Conservation (phyloP, 2,329 filamentous ascomycete species). For the Dendryphion nanum region DNA sequence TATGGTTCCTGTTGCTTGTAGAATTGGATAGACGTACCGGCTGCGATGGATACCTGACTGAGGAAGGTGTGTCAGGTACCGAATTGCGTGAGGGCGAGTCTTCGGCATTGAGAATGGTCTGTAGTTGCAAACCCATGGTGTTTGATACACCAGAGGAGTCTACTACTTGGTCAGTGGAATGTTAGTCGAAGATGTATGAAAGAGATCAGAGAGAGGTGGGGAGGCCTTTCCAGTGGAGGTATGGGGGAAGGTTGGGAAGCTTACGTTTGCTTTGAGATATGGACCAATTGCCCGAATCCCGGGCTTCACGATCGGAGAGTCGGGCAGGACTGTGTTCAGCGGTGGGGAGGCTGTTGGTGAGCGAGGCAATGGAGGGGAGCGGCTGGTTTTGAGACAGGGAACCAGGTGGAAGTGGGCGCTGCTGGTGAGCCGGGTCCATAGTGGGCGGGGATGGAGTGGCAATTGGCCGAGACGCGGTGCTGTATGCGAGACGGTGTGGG, state of each 20-base stretch:
- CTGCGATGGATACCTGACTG: conserved; percentile 32
- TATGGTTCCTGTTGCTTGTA: neutral
- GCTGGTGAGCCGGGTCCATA: conserved; percentile 33
- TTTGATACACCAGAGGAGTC: conserved; percentile 45
- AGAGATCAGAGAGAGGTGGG: conserved; percentile 1
- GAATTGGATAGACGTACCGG: conserved; percentile 16
- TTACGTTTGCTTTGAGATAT: conserved; percentile 58
- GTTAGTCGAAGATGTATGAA: too few species aligned
- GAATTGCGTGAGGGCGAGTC: conserved; percentile 47
- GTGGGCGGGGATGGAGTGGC: conserved; percentile 5
- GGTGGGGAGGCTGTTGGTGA: conserved; percentile 33
- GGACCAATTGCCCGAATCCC: conserved; percentile 61
- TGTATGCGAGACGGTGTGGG: too few species aligned
- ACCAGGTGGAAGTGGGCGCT: conserved; percentile 17
- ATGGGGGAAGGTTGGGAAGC: conserved; percentile 5
- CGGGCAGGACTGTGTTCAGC: conserved; percentile 33
- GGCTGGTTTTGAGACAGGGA: conserved; percentile 33
- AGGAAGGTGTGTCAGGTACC: conserved; percentile 44
- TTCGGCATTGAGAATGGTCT: conserved; percentile 51
- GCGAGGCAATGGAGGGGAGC: conserved; percentile 39
- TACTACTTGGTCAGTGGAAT: conserved; percentile 14
- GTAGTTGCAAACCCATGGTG: conserved; percentile 48
- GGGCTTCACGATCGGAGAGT: conserved; percentile 48
- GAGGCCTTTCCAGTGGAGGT: neutral
- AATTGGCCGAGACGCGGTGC: too few species aligned